Evolutionary conservation across 176 grass and related monocot species (phyloP).

Genomic region (Oryza nivara): DNA sequence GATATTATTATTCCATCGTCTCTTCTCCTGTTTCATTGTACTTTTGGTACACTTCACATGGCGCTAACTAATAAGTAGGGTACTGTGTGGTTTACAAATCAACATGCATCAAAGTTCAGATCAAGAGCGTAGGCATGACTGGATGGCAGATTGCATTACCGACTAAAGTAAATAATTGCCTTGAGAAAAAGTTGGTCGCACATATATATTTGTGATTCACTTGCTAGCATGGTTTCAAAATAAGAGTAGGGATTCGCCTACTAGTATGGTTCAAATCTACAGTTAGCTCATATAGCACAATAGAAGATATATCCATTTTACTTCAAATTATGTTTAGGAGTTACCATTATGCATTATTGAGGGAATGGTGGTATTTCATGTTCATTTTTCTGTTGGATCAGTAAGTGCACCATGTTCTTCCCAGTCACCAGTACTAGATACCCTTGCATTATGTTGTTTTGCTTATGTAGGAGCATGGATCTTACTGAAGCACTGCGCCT

Average conservation of each 20-base stretch:
- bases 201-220: constrained; percentile 1
- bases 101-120: constrained; percentile 8
- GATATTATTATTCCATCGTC: constrained; percentile 12
- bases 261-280: not conserved
- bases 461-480: constrained; percentile 79
- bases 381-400: constrained; percentile 19
- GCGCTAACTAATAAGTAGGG: constrained; percentile 29
- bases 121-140: constrained; percentile 9
- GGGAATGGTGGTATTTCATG: not conserved
- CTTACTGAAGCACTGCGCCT: constrained; percentile 86
- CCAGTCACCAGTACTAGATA: constrained; percentile 11
- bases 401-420: not conserved
- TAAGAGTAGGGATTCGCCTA: not conserved
- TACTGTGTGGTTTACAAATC: constrained; percentile 7
- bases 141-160: not conserved
- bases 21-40: constrained; percentile 27
- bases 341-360: constrained; percentile 9
- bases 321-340: not conserved
- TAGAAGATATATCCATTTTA: not conserved
- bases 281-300: not conserved
- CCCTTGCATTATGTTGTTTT: constrained; percentile 26
- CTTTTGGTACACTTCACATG: constrained; percentile 18
- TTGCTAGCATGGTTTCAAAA: constrained; percentile 19
- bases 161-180: constrained; percentile 15
- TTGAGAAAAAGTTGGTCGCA: constrained; percentile 12